phyloP scores from a whole-genome alignment of 306 rosid genomes.

The Pachyrhizus erosus region DNA sequence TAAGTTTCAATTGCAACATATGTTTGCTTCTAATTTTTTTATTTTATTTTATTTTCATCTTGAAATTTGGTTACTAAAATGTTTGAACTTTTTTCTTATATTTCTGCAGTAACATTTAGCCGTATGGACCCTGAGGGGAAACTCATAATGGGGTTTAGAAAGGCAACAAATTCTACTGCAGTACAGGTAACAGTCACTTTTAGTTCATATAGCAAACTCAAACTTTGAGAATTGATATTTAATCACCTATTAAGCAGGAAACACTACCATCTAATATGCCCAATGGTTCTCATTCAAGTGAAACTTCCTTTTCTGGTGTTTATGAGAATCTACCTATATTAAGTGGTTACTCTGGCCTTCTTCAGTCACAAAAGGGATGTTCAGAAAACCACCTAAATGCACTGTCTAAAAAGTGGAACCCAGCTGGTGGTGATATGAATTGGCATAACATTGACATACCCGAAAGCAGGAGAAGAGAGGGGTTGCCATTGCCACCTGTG shows the following conservation, averaged over 20 bases:
- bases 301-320: conserved; percentile 86
- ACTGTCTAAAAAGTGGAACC: conserved; percentile 73
- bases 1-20: background rate
- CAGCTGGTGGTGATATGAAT: conserved; percentile 70
- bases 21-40: background rate
- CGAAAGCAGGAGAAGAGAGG: conserved; percentile 75
- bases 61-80: conserved; percentile 14
- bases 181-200: conserved; percentile 73
- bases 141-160: conserved; percentile 97
- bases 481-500: conserved; percentile 67
- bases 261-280: conserved; percentile 74
- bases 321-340: conserved; percentile 89
- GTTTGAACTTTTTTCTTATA: background rate
- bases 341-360: conserved; percentile 96
- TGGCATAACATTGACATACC: conserved; percentile 78
- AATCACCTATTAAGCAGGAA: conserved; percentile 78
- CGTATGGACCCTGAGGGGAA: conserved; percentile 99
- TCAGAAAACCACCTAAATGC: conserved; percentile 74
- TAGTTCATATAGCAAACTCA: conserved; percentile 51
- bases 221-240: conserved; percentile 51
- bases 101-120: conserved; percentile 85
- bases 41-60: conserved; percentile 2
- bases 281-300: conserved; percentile 85
- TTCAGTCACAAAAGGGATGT: conserved; percentile 90
- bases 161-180: conserved; percentile 75